Base-by-base conservation (phyloP, 257 asterid species). In the Solanum chiquidenum region DNA sequence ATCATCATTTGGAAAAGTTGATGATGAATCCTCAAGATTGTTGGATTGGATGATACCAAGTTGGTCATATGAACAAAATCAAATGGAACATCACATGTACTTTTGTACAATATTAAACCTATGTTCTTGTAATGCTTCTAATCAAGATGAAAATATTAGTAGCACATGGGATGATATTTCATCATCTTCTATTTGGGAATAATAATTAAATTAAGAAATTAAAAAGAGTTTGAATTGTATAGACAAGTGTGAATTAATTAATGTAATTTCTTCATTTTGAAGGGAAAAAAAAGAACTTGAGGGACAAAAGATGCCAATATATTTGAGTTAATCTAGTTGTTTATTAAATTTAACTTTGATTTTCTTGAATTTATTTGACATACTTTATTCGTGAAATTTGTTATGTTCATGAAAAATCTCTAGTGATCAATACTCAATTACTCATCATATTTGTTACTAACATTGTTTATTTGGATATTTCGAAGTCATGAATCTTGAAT, bases 31-130 rank as follows among this genome's bases (percentile, higher is more conserved):
- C n/a, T 92, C 93, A n/a, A 58, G 88, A 58, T 44, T 90, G 75
- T 38, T 46, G 5, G 89, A 91, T 62, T 88, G 92, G 91, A 91
- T 86, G 90, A 91, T 88, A 62, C 79, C 87, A 46, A 85, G 87
- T 72, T 85, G 80, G 82, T 40, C 87, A 38, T 72, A 85, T 72
- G 79, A 85, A 46, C 80, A 85, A 64, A 85, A 42, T 33, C 80
- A 85, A 72, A 85, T 85, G 87, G 87, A 85, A 85, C 87, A 85
- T 85, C 87, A 84, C 37, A 68, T 62, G 87, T 62, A 84, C 38
- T 27, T 62, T 37, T 84, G 87, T 68, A 84, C 20, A 33, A 33
- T 72, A 37, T 7, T 62, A 62, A 64, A 84, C 76, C 14, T 23
- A 68, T 84, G 79, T 37, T 84, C 38, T 31, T 84, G 87, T 74